Conservation (phyloP, 768 basidiomycete genomes). For the Lactarius vividus region DNA sequence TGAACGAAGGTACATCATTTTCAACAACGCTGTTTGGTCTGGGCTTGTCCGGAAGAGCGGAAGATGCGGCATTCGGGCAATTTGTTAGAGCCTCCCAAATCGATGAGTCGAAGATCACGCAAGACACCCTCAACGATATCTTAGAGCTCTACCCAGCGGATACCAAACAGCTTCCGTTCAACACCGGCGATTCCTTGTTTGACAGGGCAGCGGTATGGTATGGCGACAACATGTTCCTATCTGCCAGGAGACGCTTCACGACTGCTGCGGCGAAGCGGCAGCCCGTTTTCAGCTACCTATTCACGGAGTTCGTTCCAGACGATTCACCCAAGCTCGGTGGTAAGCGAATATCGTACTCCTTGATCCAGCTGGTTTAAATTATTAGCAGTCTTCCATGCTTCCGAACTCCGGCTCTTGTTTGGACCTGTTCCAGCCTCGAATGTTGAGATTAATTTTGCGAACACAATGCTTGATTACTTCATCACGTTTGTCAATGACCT, state of each 20-base stretch:
- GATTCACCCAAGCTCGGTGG: conserved; percentile 48
- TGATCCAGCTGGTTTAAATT: neutral
- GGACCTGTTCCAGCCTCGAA: conserved; percentile 43
- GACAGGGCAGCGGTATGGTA: conserved; percentile 58
- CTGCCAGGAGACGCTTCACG: conserved; percentile 50
- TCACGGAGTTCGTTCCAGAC: conserved; percentile 57
- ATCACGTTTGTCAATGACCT: conserved; percentile 57
- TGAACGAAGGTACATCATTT: conserved; percentile 54
- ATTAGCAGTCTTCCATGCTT: conserved; percentile 45
- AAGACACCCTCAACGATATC: conserved; percentile 41
- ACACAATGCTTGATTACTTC: conserved; percentile 50
- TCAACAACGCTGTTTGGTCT: conserved; percentile 41
- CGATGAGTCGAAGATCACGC: conserved; percentile 49
- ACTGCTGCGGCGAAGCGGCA: conserved; percentile 46
- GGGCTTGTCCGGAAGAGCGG: conserved; percentile 38
- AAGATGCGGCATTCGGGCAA: conserved; percentile 44
- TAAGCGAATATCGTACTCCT: conserved; percentile 29
- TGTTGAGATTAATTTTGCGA: conserved; percentile 46
- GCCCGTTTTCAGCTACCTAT: conserved; percentile 53
- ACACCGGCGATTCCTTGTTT: conserved; percentile 58
- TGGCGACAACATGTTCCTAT: conserved; percentile 55
- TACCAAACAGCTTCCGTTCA: conserved; percentile 46
- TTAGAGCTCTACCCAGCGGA: conserved; percentile 47
- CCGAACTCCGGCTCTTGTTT: conserved; percentile 49
- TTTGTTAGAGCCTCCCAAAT: conserved; percentile 51